Evolutionary conservation across 2,329 filamentous ascomycete genomes (phyloP).

Genomic region (Scytalidium lignicola): DNA sequence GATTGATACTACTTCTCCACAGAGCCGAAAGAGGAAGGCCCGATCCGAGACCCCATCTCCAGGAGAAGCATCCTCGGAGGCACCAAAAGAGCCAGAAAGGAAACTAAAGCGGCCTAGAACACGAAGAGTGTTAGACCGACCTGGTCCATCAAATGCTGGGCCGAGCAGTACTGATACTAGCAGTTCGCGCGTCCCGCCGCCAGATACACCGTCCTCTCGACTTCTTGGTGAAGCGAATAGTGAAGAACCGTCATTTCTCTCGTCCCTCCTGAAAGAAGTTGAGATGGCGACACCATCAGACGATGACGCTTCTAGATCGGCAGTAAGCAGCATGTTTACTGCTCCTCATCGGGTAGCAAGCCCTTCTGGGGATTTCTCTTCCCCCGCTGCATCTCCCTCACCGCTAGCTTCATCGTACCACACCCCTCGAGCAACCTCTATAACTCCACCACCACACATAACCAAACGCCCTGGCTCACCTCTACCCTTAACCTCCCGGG

Average conservation of each 20-base stretch:
- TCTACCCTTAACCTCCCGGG: slow-evolving; percentile 62
- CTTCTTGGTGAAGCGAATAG: slow-evolving; percentile 25
- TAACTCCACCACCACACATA: slow-evolving; percentile 63
- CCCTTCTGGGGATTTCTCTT: slow-evolving; percentile 43
- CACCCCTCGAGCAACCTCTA: slow-evolving; percentile 62
- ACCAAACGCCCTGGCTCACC: slow-evolving; percentile 60
- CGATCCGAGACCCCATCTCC: slow-evolving; percentile 68
- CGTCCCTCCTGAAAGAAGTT: slow-evolving; percentile 82
- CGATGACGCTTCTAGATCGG: slow-evolving; percentile 40
- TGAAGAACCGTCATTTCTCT: slow-evolving; percentile 72
- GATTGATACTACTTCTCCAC: slow-evolving; percentile 47
- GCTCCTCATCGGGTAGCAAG: slow-evolving; percentile 22
- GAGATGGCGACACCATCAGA: slow-evolving; percentile 59
- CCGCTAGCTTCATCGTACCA: slow-evolving; percentile 59
- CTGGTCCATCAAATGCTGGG: slow-evolving; percentile 30
- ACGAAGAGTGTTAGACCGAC: slow-evolving; percentile 54
- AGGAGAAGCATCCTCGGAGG: slow-evolving; percentile 44
- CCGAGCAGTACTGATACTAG: slow-evolving; percentile 3
- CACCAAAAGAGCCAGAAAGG: slow-evolving; percentile 65
- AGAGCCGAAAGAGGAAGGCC: slow-evolving; percentile 67
- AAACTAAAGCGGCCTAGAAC: slow-evolving; percentile 86
- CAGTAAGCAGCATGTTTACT: slow-evolving; percentile 13
- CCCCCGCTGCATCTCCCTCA: slow-evolving; percentile 63
- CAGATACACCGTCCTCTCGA: slow-evolving; percentile 18
- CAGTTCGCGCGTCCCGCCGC: slow-evolving; percentile 22